A percentile compares a stretch with the other conserved stretches of the same genome.
Evolutionary conservation across 2,329 filamentous ascomycete species (phyloP).

Genomic region (Aspergillus sp.): DNA sequence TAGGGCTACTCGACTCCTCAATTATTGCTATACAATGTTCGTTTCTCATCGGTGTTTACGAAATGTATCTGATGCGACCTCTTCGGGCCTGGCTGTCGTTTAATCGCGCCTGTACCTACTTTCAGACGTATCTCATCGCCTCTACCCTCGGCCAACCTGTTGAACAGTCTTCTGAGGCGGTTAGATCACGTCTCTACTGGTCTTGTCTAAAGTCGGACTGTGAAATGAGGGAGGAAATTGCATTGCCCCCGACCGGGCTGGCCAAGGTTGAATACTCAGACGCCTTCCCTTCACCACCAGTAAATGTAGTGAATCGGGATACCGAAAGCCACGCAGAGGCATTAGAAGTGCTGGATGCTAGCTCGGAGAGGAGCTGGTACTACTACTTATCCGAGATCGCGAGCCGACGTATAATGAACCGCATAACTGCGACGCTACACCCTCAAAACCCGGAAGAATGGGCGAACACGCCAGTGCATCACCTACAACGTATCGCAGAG

Average conservation of each 20-base stretch:
- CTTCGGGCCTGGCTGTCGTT: conserved; percentile 1
- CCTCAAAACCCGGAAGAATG: too few species aligned
- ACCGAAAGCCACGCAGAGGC: neutral
- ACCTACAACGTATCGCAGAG: too few species aligned
- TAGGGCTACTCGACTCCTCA: neutral
- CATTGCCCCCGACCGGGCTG: neutral
- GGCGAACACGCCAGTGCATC: too few species aligned
- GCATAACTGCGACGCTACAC: neutral
- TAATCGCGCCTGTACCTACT: conserved; percentile 2
- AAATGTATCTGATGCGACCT: conserved; percentile 6
- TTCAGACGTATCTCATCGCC: neutral
- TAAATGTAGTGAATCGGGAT: neutral
- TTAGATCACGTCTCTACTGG: conserved; percentile 1
- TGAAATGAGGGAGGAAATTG: conserved; percentile 4
- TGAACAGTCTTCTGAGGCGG: neutral
- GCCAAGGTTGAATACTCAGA: conserved; percentile 3
- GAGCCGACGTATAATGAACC: neutral
- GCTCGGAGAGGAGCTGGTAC: neutral
- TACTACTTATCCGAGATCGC: conserved; percentile 4
- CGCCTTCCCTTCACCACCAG: neutral
- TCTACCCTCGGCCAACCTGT: neutral
- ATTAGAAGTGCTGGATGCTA: neutral
- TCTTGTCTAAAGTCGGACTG: conserved; percentile 6
- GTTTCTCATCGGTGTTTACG: neutral
- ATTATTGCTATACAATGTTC: neutral